Conservation (phyloP, 805 yeast species). For the Metschnikowia lachancei region DNA sequence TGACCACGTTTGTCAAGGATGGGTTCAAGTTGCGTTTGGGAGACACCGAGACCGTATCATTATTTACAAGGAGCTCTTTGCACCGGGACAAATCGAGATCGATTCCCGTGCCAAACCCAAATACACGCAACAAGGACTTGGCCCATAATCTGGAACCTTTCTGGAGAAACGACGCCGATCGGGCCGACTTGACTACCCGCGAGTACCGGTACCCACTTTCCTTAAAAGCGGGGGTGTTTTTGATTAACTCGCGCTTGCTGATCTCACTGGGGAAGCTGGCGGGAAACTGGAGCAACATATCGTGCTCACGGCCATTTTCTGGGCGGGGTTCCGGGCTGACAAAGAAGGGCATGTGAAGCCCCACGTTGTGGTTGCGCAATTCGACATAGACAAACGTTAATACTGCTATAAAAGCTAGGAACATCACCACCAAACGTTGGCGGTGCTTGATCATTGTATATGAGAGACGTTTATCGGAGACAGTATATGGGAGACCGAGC, state of each 20-base stretch:
- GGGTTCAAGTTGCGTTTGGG: slow-evolving; percentile 5
- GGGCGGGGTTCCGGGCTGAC: background rate
- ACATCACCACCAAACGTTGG: slow-evolving; percentile 3
- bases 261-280: slow-evolving; percentile 5
- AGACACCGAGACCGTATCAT: slow-evolving; percentile 8
- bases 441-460: slow-evolving; percentile 7
- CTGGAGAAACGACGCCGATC: no score
- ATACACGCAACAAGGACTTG: slow-evolving; percentile 1
- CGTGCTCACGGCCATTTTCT: no score
- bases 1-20: slow-evolving; percentile 1
- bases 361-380: slow-evolving; percentile 4
- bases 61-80: slow-evolving; percentile 3
- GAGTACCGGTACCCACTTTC: slow-evolving; percentile 6
- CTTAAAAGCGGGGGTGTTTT: slow-evolving; percentile 3
- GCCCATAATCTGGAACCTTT: background rate
- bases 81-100: slow-evolving; percentile 6
- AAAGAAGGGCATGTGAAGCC: slow-evolving; percentile 7
- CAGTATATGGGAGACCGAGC: no score
- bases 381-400: slow-evolving; percentile 6
- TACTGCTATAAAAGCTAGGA: background rate
- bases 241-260: slow-evolving; percentile 5
- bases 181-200: background rate
- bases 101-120: slow-evolving; percentile 1
- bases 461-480: background rate
- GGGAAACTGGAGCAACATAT: slow-evolving; percentile 8